Base-by-base conservation (phyloP, 2,329 filamentous ascomycete genomes). In the Hypomyces perniciosus region DNA sequence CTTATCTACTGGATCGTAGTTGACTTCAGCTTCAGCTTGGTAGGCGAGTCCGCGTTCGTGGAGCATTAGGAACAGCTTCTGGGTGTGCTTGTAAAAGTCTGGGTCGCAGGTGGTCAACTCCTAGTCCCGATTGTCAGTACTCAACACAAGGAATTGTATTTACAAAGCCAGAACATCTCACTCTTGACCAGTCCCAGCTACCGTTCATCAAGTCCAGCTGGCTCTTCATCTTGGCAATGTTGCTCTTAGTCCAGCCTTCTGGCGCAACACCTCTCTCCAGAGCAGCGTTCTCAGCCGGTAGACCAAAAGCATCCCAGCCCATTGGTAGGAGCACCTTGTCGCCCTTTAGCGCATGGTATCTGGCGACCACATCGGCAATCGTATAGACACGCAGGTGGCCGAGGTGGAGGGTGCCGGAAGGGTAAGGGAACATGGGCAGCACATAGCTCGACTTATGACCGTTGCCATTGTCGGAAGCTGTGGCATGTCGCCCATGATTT, bases 401-500 rank as follows among this genome's bases (percentile, higher is more conserved):
- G 54, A 95, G 82, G 66, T 96, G 90, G 29, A 96, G 77, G 30
- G 83, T 84, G 30, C 90, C 90, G 0, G 90, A 95, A 1, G 90
- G 90, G 65, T 96, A 96, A 0, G 90, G 90, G 64, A 95, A 95
- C 90, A 96, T 96, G 57, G 90, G 85, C 48, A 95, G 75, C 55
- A 95, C 81, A 65, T 92, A 95, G 67, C 75, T 76, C 51, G 69
- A 68, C 39, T 68, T 59, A 34, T 67, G 56, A 49, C 53, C 43
- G 31, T 56, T 59, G 54, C 58, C 47, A 44, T 51, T 54, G 9
- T 46, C 56, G 33, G 56, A 9, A 28, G 54, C 40, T 27, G 55
- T n/a, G 54, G 40, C 12, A 40, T 51, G 41, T 48, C 51, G 44
- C 40, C 59, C 56, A 44, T 54, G 48, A 6, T 58, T 48, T 9